Evolutionary conservation across 345 rosid genomes (phyloP), one percentile per base, ranked within the genome.

Genomic region (Rubroshorea leprosula): DNA sequence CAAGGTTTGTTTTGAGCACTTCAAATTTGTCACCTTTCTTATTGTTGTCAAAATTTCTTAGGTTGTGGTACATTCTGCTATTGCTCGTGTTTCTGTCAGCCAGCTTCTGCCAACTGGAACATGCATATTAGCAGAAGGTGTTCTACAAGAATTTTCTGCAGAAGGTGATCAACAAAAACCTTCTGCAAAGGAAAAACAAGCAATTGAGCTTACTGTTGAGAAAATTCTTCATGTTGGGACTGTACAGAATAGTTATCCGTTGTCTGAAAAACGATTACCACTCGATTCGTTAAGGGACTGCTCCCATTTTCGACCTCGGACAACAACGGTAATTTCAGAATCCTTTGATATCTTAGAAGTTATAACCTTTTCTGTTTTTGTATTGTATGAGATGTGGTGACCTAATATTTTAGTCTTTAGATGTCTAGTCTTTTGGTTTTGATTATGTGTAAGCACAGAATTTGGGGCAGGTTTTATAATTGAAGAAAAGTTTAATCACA

Each of bases 271-370:
- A 68, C 72, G 86, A 23, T 63, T 89, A 62, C 89, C 96, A 27
- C 66, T 89, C 5, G 90, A 89, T 50, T 59, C 45, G 54, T 59
- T 88, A 24, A 80, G 96, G 70, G 86, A 80, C 43, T 79, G 18
- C 61, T 45, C 89, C 48, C 98, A 92, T 70, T 83, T 92, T 76
- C 78, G 93, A 35, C 86, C 95, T 5, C 86, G 96, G 17, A 86
- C 45, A 8, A 39, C 45, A 5, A 14, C 16, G 15, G 45, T 39
- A 39, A 17, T 27, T 27, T 27, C 31, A 27, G 31, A 4, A 27
- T 3, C 12, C 31, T 27, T 27, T 27, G 8, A 27, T 27, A 43
- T 54, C 41, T 29, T 29, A 6, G 7, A 1, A 6, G 12, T 35
- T 35, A 6, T 10, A 35, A 35, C 1, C 1, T 35, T 35, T 35